Conservation (phyloP, 371 early-diverging fungal genomes). For the Blakeslea trispora region DNA sequence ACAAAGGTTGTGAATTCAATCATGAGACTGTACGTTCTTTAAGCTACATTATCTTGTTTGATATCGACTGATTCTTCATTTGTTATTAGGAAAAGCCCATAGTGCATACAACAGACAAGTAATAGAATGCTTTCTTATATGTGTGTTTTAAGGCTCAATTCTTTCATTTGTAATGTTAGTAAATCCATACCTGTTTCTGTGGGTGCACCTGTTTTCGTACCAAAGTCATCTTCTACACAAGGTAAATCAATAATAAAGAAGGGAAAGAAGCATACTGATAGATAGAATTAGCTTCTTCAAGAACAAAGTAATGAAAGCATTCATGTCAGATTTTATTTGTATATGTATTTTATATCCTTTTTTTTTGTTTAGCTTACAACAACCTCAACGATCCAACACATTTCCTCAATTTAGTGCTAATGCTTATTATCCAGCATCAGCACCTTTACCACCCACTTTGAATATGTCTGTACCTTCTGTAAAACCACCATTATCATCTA, state of each 20-base stretch:
- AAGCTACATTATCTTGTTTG: background rate
- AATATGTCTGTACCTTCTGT: too few species aligned
- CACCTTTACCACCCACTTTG: too few species aligned
- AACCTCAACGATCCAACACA: background rate
- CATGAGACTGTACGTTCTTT: constrained; percentile 64
- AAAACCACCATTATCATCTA: background rate
- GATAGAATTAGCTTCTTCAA: too few species aligned
- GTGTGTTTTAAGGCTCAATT: too few species aligned
- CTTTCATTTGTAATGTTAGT: too few species aligned
- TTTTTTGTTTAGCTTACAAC: too few species aligned
- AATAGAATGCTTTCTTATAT: too few species aligned
- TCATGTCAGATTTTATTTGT: background rate
- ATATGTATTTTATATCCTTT: background rate
- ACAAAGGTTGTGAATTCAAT: constrained; percentile 85
- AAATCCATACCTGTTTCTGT: too few species aligned
- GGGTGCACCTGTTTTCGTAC: constrained; percentile 68
- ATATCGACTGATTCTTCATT: background rate
- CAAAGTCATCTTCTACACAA: constrained; percentile 44
- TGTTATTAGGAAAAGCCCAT: too few species aligned
- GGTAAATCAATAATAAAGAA: too few species aligned
- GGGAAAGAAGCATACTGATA: too few species aligned
- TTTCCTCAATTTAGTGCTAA: background rate
- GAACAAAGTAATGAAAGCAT: background rate
- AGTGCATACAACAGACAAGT: background rate
- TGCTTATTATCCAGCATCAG: background rate